Conservation (phyloP, 164 flowering plant species). For the Umbellularia californica region DNA sequence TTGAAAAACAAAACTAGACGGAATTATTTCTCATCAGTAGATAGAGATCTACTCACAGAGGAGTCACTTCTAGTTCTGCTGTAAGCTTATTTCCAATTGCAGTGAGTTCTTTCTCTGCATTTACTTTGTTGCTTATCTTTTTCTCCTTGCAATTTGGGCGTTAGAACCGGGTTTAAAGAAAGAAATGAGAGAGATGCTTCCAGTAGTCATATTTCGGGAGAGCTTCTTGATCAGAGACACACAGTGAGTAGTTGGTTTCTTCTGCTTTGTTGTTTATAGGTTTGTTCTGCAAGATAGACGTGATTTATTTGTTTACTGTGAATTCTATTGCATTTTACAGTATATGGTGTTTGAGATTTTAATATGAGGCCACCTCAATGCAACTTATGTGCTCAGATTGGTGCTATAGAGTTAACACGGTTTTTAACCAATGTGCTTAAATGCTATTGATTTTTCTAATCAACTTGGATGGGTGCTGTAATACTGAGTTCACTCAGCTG, state of each 20-base stretch:
- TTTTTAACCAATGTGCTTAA: background rate
- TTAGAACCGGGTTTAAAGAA: constrained; percentile 66
- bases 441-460: background rate
- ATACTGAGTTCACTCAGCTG: background rate
- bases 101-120: background rate
- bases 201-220: constrained; percentile 66
- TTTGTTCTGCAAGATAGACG: background rate
- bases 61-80: constrained; percentile 12
- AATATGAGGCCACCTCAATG: background rate
- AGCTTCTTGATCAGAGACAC: constrained; percentile 70
- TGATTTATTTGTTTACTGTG: constrained; percentile 1
- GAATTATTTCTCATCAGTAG: too few species aligned
- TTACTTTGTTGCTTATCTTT: background rate
- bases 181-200: constrained; percentile 84
- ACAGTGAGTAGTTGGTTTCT: constrained; percentile 45
- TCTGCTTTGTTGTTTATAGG: background rate
- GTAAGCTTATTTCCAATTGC: constrained; percentile 26
- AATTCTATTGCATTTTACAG: background rate
- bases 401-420: background rate
- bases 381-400: background rate
- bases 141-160: constrained; percentile 17
- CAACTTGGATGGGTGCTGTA: background rate
- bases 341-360: background rate
- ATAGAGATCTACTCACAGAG: too few species aligned
- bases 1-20: too few species aligned